Percentiles rank a stretch among this genome's conserved stretches.
Conservation (phyloP, 148 eudicot genomes). For the Chenopodium berlandieri region DNA sequence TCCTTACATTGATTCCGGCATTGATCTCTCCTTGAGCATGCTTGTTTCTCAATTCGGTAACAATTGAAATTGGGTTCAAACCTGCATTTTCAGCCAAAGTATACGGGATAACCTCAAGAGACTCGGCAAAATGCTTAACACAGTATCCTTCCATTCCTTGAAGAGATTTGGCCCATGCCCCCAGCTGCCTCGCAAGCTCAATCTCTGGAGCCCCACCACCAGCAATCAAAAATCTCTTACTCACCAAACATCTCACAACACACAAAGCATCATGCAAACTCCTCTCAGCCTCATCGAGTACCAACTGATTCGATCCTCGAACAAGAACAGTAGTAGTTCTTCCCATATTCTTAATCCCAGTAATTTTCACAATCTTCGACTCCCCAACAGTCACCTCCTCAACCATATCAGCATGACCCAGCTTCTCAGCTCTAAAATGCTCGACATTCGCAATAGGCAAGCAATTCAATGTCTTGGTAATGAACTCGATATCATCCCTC, state of each 20-base stretch:
- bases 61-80: slow-evolving; percentile 72
- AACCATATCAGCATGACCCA: slow-evolving; percentile 84
- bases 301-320: slow-evolving; percentile 87
- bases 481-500: slow-evolving; percentile 96
- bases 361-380: slow-evolving; percentile 79
- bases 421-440: slow-evolving; percentile 88
- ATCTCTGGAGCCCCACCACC: slow-evolving; percentile 98
- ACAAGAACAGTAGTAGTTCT: slow-evolving; percentile 83
- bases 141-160: slow-evolving; percentile 93
- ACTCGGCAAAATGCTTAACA: slow-evolving; percentile 74
- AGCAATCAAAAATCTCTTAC: slow-evolving; percentile 79
- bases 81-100: slow-evolving; percentile 93
- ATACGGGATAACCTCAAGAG: slow-evolving; percentile 84
- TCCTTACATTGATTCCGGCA: slow-evolving; percentile 94
- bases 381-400: slow-evolving; percentile 91
- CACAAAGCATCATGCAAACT: slow-evolving; percentile 93
- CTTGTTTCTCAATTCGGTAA: slow-evolving; percentile 84
- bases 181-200: slow-evolving; percentile 89
- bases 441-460: slow-evolving; percentile 88
- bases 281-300: slow-evolving; percentile 90
- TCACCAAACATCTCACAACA: slow-evolving; percentile 87
- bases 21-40: slow-evolving; percentile 90
- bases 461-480: slow-evolving; percentile 90
- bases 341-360: slow-evolving; percentile 92
- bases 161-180: slow-evolving; percentile 90